A percentile compares a stretch with the other conserved stretches of the same genome.
These are phyloP conservation scores for Leishmania gerbilli DNA, from an alignment of 208 protist genomes.

Conservation along the genomic window DNA sequence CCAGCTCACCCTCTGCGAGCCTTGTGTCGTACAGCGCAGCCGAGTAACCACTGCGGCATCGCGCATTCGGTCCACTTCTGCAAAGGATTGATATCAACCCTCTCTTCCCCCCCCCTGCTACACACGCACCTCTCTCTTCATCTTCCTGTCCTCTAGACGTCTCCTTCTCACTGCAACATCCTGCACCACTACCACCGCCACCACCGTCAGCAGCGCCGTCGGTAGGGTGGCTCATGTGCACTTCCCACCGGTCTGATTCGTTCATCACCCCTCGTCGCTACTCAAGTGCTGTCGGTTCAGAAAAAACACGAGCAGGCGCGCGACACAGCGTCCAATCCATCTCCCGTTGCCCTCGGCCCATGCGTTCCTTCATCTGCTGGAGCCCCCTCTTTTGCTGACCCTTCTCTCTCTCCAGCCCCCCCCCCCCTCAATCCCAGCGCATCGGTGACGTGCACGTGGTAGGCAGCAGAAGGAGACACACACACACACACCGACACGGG, in stretches of 20 bases:
- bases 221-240: not conserved
- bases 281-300: not conserved
- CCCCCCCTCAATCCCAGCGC: not conserved
- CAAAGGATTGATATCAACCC: not conserved
- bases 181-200: not conserved
- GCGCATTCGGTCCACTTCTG: not conserved
- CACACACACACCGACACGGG: not conserved
- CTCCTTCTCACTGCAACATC: not conserved
- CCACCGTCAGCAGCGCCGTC: not conserved
- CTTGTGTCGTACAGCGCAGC: not conserved
- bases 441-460: not conserved
- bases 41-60: not conserved
- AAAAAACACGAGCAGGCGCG: not conserved
- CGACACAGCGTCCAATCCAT: not conserved
- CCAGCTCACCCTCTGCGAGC: not conserved
- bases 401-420: not conserved
- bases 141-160: not conserved
- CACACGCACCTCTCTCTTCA: not conserved
- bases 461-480: not conserved
- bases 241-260: not conserved
- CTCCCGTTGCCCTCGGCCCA: not conserved
- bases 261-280: not conserved
- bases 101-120: not conserved
- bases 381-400: too few relatives aligned
- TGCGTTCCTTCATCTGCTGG: not conserved